Conservation (phyloP, 2,329 filamentous ascomycete genomes). For the Drechmeria coniospora region DNA sequence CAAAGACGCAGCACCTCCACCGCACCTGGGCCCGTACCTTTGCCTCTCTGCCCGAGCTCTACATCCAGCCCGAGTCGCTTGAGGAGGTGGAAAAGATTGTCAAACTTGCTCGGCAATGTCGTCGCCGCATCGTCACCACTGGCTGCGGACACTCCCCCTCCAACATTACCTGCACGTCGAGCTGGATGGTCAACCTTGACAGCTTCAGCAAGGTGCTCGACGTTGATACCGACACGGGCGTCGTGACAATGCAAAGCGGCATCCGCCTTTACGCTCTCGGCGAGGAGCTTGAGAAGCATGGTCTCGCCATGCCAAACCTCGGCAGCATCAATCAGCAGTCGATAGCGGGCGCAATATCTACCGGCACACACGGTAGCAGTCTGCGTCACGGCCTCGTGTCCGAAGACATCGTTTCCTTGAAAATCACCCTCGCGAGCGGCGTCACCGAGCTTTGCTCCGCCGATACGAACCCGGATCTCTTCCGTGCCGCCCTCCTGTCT, state of each 20-base stretch:
- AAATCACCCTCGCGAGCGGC: constrained; percentile 71
- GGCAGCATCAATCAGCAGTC: constrained; percentile 94
- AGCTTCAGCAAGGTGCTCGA: constrained; percentile 58
- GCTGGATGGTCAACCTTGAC: constrained; percentile 91
- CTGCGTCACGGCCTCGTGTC: constrained; percentile 71
- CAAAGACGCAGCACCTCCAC: constrained; percentile 57
- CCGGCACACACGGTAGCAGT: constrained; percentile 85
- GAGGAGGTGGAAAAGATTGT: constrained; percentile 73
- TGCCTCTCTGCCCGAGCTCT: constrained; percentile 76
- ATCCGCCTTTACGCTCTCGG: constrained; percentile 68
- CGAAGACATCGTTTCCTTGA: constrained; percentile 57
- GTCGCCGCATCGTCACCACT: constrained; percentile 70
- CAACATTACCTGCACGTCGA: constrained; percentile 80
- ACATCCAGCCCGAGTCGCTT: constrained; percentile 68
- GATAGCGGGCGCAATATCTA: constrained; percentile 81
- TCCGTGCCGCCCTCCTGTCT: constrained; percentile 74
- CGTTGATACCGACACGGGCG: constrained; percentile 47
- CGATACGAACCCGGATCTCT: constrained; percentile 58
- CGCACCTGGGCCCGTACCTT: constrained; percentile 93
- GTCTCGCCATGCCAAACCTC: constrained; percentile 77
- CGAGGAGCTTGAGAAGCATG: constrained; percentile 54
- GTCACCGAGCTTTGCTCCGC: constrained; percentile 55
- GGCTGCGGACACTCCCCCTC: constrained; percentile 88
- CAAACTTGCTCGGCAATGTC: constrained; percentile 63
- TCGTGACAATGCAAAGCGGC: constrained; percentile 72